Conservation (phyloP, 31 red algal species). For the Asparagopsis taxiformis region DNA sequence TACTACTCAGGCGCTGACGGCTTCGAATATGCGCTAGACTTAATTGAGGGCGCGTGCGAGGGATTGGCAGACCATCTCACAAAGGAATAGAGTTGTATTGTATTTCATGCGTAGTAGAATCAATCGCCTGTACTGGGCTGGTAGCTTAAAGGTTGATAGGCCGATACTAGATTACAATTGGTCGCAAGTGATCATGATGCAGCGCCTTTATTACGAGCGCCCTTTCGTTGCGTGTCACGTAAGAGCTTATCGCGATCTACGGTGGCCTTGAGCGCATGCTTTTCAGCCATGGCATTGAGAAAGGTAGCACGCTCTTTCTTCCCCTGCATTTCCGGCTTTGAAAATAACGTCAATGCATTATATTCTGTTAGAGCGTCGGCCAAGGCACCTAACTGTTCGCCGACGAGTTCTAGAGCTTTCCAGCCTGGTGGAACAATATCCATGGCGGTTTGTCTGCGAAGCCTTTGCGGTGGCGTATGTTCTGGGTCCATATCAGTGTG, state of each 20-base stretch:
- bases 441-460: background rate
- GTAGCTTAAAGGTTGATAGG: too few species aligned
- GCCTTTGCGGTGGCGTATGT: background rate
- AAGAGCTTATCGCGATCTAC: slow-evolving; percentile 19
- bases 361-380: slow-evolving; percentile 48
- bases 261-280: slow-evolving; percentile 41
- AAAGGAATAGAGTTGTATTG: too few species aligned
- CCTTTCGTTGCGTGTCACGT: background rate
- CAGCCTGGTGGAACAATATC: slow-evolving; percentile 8
- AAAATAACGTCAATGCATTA: slow-evolving; percentile 53
- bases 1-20: slow-evolving; percentile 84
- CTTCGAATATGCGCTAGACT: slow-evolving; percentile 90
- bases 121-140: too few species aligned
- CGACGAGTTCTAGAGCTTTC: slow-evolving; percentile 31
- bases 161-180: too few species aligned
- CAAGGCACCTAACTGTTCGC: slow-evolving; percentile 17
- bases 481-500: slow-evolving; percentile 9
- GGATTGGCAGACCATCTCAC: slow-evolving; percentile 73
- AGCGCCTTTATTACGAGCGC: too few species aligned
- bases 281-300: slow-evolving; percentile 42
- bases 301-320: slow-evolving; percentile 16
- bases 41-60: slow-evolving; percentile 83
- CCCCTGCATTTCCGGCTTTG: slow-evolving; percentile 32
- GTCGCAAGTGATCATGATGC: too few species aligned
- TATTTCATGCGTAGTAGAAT: too few species aligned